These are phyloP conservation scores for Phytomonas sp. DNA, from an alignment of 208 protist species.

Conservation along the genomic window DNA sequence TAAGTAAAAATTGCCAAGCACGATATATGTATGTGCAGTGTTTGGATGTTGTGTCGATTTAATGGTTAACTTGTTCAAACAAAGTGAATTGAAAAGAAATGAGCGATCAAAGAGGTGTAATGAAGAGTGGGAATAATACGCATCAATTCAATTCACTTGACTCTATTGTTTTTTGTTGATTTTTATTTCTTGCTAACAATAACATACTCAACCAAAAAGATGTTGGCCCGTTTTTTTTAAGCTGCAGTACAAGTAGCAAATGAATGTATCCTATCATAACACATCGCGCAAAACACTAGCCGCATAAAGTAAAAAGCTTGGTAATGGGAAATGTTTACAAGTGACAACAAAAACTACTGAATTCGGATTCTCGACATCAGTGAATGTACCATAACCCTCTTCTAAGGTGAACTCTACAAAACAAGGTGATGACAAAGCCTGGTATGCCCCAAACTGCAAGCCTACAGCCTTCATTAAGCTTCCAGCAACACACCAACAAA, in stretches of 20 bases:
- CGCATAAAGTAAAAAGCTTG: background rate
- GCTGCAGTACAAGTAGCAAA: background rate
- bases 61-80: background rate
- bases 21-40: slow-evolving; percentile 1
- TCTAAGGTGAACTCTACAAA: background rate
- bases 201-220: background rate
- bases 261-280: background rate
- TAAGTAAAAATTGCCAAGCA: slow-evolving; percentile 3
- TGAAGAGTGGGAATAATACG: background rate
- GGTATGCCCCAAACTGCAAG: slow-evolving; percentile 3
- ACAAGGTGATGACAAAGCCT: background rate
- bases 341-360: background rate
- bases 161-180: background rate
- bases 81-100: slow-evolving; percentile 1
- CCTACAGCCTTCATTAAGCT: slow-evolving; percentile 1
- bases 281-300: background rate
- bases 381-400: background rate
- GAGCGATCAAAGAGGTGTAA: background rate
- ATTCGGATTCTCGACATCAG: background rate
- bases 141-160: background rate
- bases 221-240: background rate
- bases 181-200: background rate
- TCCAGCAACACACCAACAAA: slow-evolving; percentile 15
- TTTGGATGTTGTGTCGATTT: slow-evolving; percentile 3
- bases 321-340: background rate